Percentiles rank a stretch among this genome's conserved stretches.
Conservation (phyloP, 805 yeast species). For the Candida sithepensis region DNA sequence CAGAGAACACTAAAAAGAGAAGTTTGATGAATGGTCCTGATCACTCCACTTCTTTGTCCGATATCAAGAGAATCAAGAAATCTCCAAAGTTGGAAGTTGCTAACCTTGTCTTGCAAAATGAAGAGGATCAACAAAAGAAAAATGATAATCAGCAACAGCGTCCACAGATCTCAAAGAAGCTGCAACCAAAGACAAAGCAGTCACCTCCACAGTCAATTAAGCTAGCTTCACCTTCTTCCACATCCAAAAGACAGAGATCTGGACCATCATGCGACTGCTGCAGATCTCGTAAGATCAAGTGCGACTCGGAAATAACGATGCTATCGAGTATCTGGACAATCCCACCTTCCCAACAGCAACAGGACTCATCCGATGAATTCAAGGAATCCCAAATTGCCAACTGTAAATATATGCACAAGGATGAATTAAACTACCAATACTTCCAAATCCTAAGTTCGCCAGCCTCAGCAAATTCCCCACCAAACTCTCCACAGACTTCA, state of each 20-base stretch:
- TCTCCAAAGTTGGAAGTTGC: slow-evolving; percentile 21
- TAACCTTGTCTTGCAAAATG: slow-evolving; percentile 11
- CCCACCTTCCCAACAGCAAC: background rate
- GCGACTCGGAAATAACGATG: slow-evolving; percentile 58
- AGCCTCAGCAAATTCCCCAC: slow-evolving; percentile 1
- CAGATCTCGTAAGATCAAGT: slow-evolving; percentile 64
- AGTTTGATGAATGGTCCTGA: background rate
- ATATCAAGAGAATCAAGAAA: slow-evolving; percentile 11
- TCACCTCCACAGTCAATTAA: slow-evolving; percentile 23
- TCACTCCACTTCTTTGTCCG: background rate
- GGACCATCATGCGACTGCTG: slow-evolving; percentile 78
- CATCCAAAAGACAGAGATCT: slow-evolving; percentile 51
- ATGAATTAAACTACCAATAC: slow-evolving; percentile 24
- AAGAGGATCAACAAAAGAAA: background rate
- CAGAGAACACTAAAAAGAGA: slow-evolving; percentile 7
- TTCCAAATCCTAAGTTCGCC: slow-evolving; percentile 24
- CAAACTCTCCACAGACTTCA: background rate
- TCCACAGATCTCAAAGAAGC: background rate
- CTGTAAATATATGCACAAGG: slow-evolving; percentile 26
- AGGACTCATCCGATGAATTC: background rate
- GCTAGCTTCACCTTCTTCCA: slow-evolving; percentile 30
- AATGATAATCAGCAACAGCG: background rate
- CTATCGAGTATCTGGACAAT: slow-evolving; percentile 20
- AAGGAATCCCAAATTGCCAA: slow-evolving; percentile 27
- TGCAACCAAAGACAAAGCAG: background rate